A percentile compares a stretch with the other conserved stretches of the same genome.
Conservation (phyloP, 1,139 yeast genomes). For the Geotrichum fermentans region DNA sequence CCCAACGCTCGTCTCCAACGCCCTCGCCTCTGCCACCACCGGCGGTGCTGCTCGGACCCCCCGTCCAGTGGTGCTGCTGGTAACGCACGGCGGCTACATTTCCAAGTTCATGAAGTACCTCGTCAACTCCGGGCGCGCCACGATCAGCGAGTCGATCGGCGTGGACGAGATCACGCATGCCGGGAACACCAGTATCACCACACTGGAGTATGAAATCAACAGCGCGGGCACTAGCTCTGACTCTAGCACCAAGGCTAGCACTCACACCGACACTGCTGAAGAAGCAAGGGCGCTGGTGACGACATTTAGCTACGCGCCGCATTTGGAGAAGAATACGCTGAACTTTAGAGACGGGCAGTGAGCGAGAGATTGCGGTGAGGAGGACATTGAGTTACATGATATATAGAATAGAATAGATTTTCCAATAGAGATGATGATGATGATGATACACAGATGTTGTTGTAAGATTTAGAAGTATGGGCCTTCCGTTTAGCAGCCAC, state of each 20-base stretch:
- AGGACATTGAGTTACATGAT: background rate
- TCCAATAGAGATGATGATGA: too few species aligned
- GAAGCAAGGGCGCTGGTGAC: background rate
- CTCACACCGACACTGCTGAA: background rate
- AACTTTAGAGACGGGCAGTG: constrained; percentile 7
- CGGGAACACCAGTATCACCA: constrained; percentile 14
- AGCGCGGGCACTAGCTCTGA: too few species aligned
- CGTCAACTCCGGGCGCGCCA: constrained; percentile 4
- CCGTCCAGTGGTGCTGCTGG: constrained; percentile 48
- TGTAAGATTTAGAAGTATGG: too few species aligned
- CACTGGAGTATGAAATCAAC: background rate
- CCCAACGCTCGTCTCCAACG: too few species aligned
- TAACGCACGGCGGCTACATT: constrained; percentile 87
- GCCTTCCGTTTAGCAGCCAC: too few species aligned
- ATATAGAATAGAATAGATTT: too few species aligned
- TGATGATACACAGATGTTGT: too few species aligned
- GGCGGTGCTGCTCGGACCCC: too few species aligned
- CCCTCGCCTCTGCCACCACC: too few species aligned
- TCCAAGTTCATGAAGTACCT: constrained; percentile 5
- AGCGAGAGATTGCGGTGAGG: too few species aligned
- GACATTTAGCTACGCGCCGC: background rate
- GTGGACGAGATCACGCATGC: constrained; percentile 9
- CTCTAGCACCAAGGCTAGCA: background rate
- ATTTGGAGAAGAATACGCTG: background rate
- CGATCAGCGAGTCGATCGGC: background rate